Base-by-base conservation (phyloP, 257 asterid genomes). In the Cynanchum wilfordii region DNA sequence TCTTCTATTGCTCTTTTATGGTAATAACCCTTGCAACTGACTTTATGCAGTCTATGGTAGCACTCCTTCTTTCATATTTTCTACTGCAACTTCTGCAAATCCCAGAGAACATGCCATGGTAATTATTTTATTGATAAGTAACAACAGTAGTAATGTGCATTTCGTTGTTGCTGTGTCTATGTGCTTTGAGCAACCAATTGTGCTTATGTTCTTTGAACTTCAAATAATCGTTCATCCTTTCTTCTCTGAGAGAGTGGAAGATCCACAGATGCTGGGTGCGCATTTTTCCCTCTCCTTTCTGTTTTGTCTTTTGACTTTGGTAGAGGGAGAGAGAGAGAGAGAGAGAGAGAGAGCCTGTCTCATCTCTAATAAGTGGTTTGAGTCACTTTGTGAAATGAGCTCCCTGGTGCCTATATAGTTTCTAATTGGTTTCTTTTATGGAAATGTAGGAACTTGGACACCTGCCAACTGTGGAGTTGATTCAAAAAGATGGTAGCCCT, bases 51-150 rank as follows among this genome's bases (percentile, higher is more conserved):
- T 88, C 70, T 89, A 94, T 79, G 89, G 97, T 81, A 86, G 93
- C 78, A 87, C 81, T 69, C 98, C 98, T 79, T 94, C 97, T 79
- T 94, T 94, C 79, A 74, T 94, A 76, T 89, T 91, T 84, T 89
- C 91, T 80, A 89, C 97, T 75, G 99, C 99, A 19, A 94, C 99
- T 62, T 94, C 98, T 81, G 97, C 92, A 49, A 94, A 94, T 82
- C 99, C 99, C 60, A 73, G 74, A 82, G 97, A 88, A 81, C 99
- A 94, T 67, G 88, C 93, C 74, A 88, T 89, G 99, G 98, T 94
- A 86, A 77, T 74, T 45, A 75, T 75, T 75, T 66, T 47, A 76
- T 79, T 84, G 55, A 22, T 54, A 76, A 76, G 79, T 42, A 45
- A 66, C 56, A 70, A 19, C 10, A 5, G 19, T 70, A 52, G 44